Evolutionary conservation across 2,329 filamentous ascomycete genomes (phyloP), one percentile per base, ranked within the genome.

Genomic region (Myriosclerotinia scirpicola): DNA sequence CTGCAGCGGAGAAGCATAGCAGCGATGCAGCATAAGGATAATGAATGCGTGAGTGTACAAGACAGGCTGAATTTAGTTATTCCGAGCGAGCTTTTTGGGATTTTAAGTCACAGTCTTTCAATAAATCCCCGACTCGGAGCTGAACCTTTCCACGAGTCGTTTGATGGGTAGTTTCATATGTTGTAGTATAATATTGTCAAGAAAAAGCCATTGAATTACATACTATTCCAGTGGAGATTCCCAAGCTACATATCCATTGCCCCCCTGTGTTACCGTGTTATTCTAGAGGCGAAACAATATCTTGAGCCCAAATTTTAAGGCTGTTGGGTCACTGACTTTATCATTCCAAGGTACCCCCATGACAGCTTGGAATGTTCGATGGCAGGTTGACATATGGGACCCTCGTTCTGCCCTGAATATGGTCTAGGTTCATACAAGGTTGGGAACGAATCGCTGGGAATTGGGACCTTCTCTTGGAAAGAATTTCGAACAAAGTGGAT

Each of bases 391-490:
- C 54, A 53, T 54, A 42, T 56, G 42, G 8, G 38, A 52, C 61
- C 66, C 55, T 59, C 54, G 61, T 34, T 52, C 26, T 53, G 48
- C 52, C 55, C 50, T 59, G 59, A 67, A 65, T 65, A 55, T 64
- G 30, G 61, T 30, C 59, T 52, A 44, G 50, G 44, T 42, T 48
- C 42, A 36, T 30, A 64, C 66, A 65, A 48, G 68, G 68, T 68
- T 59, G 26, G 42, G 64, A 65, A 67, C 69, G 52, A 55, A 69
- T 52, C 62, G 53, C 68, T 68, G 69, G 69, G 64, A 68, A 68
- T 64, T 58, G 55, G 62, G 46, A 61, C 22, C 48, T 58, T 56
- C 62, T 63, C 50, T 59, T 56, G 38, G 67, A 55, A 67, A 40
- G 61, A 48, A 56, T 54, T 58, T 58, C 36, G 52, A 65, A 58